Evolutionary conservation across 495 filamentous ascomycete species (phyloP).

Genomic region (Podospora sp.): DNA sequence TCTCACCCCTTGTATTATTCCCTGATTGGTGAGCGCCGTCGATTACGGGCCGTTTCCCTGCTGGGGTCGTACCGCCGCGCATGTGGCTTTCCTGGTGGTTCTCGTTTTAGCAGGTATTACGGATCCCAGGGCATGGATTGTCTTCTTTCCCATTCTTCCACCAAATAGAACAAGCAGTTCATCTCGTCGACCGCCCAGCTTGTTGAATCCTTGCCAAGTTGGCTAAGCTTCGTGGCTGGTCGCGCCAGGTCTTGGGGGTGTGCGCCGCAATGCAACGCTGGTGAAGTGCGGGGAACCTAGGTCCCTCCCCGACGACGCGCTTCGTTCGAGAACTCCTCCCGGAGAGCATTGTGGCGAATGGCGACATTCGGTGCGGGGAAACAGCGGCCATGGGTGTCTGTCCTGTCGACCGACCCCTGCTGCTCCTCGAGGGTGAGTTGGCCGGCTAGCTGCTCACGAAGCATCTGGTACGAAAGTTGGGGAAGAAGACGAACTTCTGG

Average conservation of each 20-base stretch:
- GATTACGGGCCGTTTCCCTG: background rate
- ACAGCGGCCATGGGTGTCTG: no score
- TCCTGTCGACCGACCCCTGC: no score
- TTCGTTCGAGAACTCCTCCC: background rate
- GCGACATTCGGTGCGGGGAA: no score
- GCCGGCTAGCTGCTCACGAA: no score
- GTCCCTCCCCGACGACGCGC: background rate
- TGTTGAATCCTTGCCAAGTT: conserved; percentile 1
- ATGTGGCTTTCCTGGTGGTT: no score
- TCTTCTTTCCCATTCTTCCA: conserved; percentile 24
- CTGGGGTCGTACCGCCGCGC: background rate
- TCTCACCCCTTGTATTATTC: no score
- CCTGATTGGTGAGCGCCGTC: background rate
- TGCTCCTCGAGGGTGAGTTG: no score
- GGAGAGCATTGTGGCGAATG: no score
- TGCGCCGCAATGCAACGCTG: background rate
- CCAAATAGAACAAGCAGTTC: conserved; percentile 15
- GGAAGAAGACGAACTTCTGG: no score
- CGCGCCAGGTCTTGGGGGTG: background rate
- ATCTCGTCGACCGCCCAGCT: background rate
- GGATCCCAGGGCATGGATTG: no score
- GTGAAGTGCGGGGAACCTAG: background rate
- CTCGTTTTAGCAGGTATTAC: no score
- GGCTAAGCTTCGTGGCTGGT: background rate
- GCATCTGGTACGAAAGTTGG: no score